These are phyloP conservation scores for Chlorella variabilis DNA, from an alignment of 163 green algal species.

Conservation along the genomic window DNA sequence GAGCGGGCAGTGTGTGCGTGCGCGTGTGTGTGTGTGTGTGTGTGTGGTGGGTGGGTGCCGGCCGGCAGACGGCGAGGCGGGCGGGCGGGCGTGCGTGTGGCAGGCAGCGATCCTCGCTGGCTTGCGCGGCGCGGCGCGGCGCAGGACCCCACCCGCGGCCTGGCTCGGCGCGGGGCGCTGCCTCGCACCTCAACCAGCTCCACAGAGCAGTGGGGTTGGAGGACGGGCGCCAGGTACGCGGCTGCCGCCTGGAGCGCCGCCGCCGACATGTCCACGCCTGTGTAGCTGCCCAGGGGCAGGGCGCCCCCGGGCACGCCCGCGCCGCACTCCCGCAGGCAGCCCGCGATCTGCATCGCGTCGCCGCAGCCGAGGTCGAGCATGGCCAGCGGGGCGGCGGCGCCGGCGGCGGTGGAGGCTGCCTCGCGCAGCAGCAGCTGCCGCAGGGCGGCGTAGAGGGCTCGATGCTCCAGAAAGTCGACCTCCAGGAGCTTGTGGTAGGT, in stretches of 20 bases:
- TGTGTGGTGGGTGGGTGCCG: no score
- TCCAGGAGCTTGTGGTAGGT: conserved; percentile 24
- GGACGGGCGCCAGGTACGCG: not conserved
- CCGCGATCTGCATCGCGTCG: conserved; percentile 22
- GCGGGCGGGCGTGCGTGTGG: no score
- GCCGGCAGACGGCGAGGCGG: no score
- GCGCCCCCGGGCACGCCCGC: not conserved
- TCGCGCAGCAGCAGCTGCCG: not conserved
- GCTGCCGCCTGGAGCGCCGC: not conserved
- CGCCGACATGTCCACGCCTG: conserved; percentile 19
- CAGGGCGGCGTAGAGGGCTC: not conserved
- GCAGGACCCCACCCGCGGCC: no score
- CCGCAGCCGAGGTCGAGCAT: conserved; percentile 30
- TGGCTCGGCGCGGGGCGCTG: no score
- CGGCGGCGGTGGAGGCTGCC: not conserved
- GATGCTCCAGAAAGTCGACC: conserved; percentile 4
- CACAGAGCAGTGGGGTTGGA: not conserved
- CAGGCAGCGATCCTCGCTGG: no score
- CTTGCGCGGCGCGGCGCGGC: no score
- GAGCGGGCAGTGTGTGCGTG: not conserved
- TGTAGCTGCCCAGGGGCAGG: conserved; percentile 6
- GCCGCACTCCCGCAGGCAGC: not conserved
- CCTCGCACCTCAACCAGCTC: not conserved
- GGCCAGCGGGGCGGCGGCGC: not conserved
- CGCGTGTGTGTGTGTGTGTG: no score